Evolutionary conservation across 2,329 filamentous ascomycete genomes (phyloP).

Genomic region (Cryphonectria carpinicola): DNA sequence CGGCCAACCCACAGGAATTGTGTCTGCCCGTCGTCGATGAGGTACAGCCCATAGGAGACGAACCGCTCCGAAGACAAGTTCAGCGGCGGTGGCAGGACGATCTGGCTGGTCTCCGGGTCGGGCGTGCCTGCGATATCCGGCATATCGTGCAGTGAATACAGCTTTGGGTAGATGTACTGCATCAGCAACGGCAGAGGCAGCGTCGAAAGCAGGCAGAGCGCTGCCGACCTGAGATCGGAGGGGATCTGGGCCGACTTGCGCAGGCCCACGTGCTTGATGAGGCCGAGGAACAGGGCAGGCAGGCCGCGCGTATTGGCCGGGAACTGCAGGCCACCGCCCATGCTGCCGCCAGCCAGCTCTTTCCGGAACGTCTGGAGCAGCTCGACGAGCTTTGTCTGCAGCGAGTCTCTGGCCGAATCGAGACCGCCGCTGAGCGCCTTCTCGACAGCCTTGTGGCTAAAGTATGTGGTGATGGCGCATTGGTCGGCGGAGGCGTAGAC

Average conservation of each 20-base stretch:
- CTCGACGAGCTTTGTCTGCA: slow-evolving; percentile 91
- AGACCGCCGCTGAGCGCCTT: slow-evolving; percentile 82
- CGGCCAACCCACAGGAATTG: slow-evolving; percentile 97
- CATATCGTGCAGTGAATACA: slow-evolving; percentile 95
- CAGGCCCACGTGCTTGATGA: slow-evolving; percentile 95
- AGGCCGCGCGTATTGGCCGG: slow-evolving; percentile 88
- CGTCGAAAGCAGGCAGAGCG: slow-evolving; percentile 91
- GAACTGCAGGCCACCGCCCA: slow-evolving; percentile 93
- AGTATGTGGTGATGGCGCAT: slow-evolving; percentile 89
- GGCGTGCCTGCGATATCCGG: slow-evolving; percentile 88
- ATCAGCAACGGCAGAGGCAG: slow-evolving; percentile 87
- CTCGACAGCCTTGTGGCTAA: slow-evolving; percentile 97
- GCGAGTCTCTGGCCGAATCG: slow-evolving; percentile 85
- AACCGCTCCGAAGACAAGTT: slow-evolving; percentile 90
- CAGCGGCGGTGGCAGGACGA: slow-evolving; percentile 79
- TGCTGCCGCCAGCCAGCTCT: slow-evolving; percentile 92
- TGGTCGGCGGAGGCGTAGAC: slow-evolving; percentile 95
- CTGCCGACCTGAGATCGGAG: slow-evolving; percentile 89
- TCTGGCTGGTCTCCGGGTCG: slow-evolving; percentile 84
- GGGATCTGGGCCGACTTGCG: slow-evolving; percentile 93
- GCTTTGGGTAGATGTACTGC: slow-evolving; percentile 86
- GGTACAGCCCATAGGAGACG: slow-evolving; percentile 87
- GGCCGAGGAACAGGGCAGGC: slow-evolving; percentile 85
- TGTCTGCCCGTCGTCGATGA: slow-evolving; percentile 96
- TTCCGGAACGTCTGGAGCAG: slow-evolving; percentile 95